phyloP scores from a whole-genome alignment of 169 alveolate species.

The Eimeria nieschulzi region DNA sequence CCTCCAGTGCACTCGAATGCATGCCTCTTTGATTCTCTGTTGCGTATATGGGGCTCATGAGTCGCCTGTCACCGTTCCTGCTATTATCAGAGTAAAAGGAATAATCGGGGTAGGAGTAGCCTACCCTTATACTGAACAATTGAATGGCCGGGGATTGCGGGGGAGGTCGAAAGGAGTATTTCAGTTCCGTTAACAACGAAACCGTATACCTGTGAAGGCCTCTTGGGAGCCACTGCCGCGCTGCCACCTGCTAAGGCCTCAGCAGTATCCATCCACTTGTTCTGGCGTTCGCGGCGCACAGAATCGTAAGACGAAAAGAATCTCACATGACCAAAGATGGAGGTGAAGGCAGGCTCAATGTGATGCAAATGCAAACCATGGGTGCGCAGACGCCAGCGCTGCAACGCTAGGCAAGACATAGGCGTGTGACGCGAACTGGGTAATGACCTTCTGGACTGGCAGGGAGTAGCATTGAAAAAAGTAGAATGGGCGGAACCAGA shows the following conservation, averaged over 20 bases:
- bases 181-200: slow-evolving; percentile 44
- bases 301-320: neutral
- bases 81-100: too few species aligned
- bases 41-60: too few species aligned
- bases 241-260: slow-evolving; percentile 38
- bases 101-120: neutral
- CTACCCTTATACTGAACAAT: slow-evolving; percentile 44
- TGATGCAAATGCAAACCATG: neutral
- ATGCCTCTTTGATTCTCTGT: too few species aligned
- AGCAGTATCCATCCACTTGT: slow-evolving; percentile 53
- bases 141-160: slow-evolving; percentile 48
- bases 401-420: neutral
- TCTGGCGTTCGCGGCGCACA: slow-evolving; percentile 22
- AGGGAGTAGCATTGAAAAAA: too few species aligned
- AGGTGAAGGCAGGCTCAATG: neutral
- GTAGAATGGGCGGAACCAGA: too few species aligned
- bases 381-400: neutral
- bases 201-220: slow-evolving; percentile 9
- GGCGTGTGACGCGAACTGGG: neutral
- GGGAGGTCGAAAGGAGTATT: slow-evolving; percentile 43
- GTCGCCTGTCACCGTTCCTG: too few species aligned
- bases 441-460: neutral
- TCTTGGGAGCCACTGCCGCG: neutral
- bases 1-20: too few species aligned
- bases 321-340: neutral